Evolutionary conservation across 768 basidiomycete species (phyloP).

Genomic region (Ramaria rubella): DNA sequence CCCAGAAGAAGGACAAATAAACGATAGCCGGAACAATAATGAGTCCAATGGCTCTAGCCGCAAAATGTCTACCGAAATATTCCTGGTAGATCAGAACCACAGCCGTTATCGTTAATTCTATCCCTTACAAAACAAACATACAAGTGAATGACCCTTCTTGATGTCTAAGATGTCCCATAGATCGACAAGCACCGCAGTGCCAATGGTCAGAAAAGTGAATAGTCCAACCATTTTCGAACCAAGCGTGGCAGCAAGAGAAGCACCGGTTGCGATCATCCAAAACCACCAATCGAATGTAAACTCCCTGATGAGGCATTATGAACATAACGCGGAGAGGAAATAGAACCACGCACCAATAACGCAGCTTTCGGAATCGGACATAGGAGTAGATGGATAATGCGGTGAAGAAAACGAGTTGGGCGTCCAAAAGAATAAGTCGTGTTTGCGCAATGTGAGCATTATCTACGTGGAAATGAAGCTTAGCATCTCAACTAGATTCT

Average conservation of each 20-base stretch:
- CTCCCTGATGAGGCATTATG: slow-evolving; percentile 43
- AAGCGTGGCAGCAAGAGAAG: slow-evolving; percentile 93
- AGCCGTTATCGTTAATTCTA: background rate
- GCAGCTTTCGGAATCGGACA: slow-evolving; percentile 88
- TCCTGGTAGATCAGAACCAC: slow-evolving; percentile 44
- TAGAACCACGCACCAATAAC: slow-evolving; percentile 57
- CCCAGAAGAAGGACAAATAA: slow-evolving; percentile 93
- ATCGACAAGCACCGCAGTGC: slow-evolving; percentile 86
- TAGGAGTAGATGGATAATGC: slow-evolving; percentile 88
- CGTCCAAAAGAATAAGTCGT: slow-evolving; percentile 94
- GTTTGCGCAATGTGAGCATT: slow-evolving; percentile 95
- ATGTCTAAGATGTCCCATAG: slow-evolving; percentile 91
- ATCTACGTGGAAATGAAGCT: too few relatives aligned
- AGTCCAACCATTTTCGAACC: slow-evolving; percentile 98
- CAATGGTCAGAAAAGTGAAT: slow-evolving; percentile 82
- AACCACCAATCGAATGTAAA: slow-evolving; percentile 91
- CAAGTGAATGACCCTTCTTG: slow-evolving; percentile 74
- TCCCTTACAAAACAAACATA: slow-evolving; percentile 25
- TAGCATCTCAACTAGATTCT: background rate
- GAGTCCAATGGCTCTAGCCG: slow-evolving; percentile 74
- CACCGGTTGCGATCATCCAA: slow-evolving; percentile 86
- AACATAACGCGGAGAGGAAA: background rate
- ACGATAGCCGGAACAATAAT: slow-evolving; percentile 85
- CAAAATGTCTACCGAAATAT: slow-evolving; percentile 84
- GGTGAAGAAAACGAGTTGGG: slow-evolving; percentile 93